Percentiles rank a stretch among this genome's conserved stretches.
These are phyloP conservation scores for Lactifluus subvellereus DNA, from an alignment of 768 basidiomycete species.

Conservation along the genomic window DNA sequence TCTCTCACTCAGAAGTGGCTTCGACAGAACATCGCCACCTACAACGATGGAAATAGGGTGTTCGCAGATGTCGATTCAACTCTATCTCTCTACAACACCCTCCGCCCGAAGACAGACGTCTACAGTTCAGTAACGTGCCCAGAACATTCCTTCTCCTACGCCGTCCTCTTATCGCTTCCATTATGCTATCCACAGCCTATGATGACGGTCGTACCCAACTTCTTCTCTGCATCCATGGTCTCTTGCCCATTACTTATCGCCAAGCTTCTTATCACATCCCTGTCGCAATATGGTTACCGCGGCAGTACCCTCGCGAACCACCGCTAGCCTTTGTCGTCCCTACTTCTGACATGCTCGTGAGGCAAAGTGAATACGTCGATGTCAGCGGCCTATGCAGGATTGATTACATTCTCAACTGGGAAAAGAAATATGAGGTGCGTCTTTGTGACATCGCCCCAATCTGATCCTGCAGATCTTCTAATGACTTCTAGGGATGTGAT, in stretches of 20 bases:
- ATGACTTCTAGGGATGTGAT: slow-evolving; percentile 57
- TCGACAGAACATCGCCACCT: slow-evolving; percentile 53
- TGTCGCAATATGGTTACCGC: slow-evolving; percentile 79
- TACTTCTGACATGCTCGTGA: slow-evolving; percentile 84
- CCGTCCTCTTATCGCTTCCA: slow-evolving; percentile 22
- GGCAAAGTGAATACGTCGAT: slow-evolving; percentile 69
- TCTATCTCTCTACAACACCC: slow-evolving; percentile 48
- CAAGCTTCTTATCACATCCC: slow-evolving; percentile 87
- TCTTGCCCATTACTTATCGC: slow-evolving; percentile 81
- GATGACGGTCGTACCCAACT: slow-evolving; percentile 93
- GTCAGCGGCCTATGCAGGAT: slow-evolving; percentile 68
- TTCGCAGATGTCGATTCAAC: slow-evolving; percentile 56
- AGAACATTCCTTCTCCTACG: slow-evolving; percentile 12
- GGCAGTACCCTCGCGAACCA: slow-evolving; percentile 74
- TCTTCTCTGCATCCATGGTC: slow-evolving; percentile 84
- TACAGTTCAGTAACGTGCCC: slow-evolving; percentile 48
- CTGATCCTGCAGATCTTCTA: slow-evolving; percentile 11
- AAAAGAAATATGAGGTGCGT: slow-evolving; percentile 75
- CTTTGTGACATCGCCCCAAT: slow-evolving; percentile 23
- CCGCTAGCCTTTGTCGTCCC: slow-evolving; percentile 92
- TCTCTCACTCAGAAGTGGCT: slow-evolving; percentile 54
- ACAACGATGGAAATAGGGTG: slow-evolving; percentile 50
- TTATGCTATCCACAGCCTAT: slow-evolving; percentile 50
- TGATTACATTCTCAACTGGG: slow-evolving; percentile 74
- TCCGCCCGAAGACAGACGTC: slow-evolving; percentile 75